phyloP scores from a whole-genome alignment of 2,329 filamentous ascomycete genomes.

The Cylindrodendrum hubeiense region DNA sequence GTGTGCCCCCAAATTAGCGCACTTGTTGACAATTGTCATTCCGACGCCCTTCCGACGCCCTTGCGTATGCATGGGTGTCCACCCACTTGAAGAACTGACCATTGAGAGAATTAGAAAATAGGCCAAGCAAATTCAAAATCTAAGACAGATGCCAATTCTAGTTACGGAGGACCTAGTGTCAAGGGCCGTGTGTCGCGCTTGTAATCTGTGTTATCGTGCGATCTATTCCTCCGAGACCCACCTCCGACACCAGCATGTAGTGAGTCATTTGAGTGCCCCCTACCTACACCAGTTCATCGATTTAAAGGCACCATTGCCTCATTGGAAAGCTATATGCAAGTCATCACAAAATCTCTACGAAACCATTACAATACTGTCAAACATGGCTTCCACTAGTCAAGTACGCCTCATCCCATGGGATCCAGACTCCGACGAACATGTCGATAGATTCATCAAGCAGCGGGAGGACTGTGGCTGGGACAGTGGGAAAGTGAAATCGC shows the following conservation, averaged over 20 bases:
- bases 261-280: not conserved
- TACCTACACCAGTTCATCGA: not conserved
- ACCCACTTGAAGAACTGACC: not conserved
- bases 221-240: not conserved
- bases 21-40: no score
- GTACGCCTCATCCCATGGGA: constrained; percentile 42
- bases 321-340: not conserved
- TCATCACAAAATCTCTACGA: not conserved
- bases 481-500: constrained; percentile 19
- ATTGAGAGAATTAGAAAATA: no score
- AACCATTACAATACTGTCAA: not conserved
- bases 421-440: constrained; percentile 31
- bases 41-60: not conserved
- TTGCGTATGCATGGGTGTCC: not conserved
- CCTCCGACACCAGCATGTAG: not conserved
- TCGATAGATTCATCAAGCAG: constrained; percentile 28
- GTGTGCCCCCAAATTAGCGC: no score
- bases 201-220: not conserved
- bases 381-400: constrained; percentile 14
- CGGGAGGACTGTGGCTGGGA: constrained; percentile 41
- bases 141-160: not conserved
- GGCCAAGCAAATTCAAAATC: no score
- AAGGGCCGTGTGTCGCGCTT: no score
- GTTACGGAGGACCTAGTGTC: no score
- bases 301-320: not conserved